Conservation (phyloP, 2,329 filamentous ascomycete species). For the Pyricularia pennisetigena region DNA sequence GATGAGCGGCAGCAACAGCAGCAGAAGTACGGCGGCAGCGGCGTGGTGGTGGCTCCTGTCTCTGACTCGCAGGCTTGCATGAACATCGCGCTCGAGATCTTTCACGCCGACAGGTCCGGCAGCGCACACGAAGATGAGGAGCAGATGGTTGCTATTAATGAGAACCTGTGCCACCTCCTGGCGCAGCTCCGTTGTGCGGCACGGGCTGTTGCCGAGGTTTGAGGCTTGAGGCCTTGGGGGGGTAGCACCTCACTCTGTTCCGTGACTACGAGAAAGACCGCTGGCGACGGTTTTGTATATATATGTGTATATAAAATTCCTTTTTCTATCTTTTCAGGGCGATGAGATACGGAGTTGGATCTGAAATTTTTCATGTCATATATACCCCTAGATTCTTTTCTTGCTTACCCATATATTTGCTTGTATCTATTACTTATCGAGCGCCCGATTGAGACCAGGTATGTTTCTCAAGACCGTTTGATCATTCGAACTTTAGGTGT, state of each 20-base stretch:
- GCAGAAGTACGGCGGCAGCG: slow-evolving; percentile 3
- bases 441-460: neutral
- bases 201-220: neutral
- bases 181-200: slow-evolving; percentile 47
- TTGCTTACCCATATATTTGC: neutral
- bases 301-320: too few species aligned
- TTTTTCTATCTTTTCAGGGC: too few species aligned
- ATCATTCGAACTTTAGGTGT: neutral
- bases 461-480: neutral
- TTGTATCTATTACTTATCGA: neutral
- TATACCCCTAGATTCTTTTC: neutral
- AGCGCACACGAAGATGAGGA: slow-evolving; percentile 22
- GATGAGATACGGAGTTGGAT: neutral
- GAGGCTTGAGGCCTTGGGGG: neutral
- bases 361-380: neutral
- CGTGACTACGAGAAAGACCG: neutral
- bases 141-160: slow-evolving; percentile 49
- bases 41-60: slow-evolving; percentile 28
- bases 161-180: slow-evolving; percentile 56
- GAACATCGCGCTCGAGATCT: slow-evolving; percentile 44
- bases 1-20: neutral
- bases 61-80: slow-evolving; percentile 50
- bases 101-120: slow-evolving; percentile 41
- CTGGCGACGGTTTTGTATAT: neutral
- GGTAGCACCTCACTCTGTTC: neutral